A percentile compares a stretch with the other conserved stretches of the same genome.
Evolutionary conservation across 1,284 basidiomycete species (phyloP).

Genomic region (Irpex sp.): DNA sequence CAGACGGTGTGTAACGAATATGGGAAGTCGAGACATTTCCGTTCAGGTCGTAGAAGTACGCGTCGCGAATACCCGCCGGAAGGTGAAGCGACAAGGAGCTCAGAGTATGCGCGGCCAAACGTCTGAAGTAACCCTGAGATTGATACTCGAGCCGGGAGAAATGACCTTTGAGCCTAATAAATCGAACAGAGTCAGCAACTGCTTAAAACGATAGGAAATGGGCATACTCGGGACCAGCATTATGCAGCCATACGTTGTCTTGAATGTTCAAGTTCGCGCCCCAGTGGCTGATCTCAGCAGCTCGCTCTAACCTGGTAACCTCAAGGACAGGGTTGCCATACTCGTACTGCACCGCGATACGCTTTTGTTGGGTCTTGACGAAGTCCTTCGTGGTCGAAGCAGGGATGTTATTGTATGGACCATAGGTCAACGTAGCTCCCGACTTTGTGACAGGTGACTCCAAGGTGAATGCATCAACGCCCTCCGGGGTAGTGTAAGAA

Average conservation of each 20-base stretch:
- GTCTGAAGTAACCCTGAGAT: slow-evolving; percentile 62
- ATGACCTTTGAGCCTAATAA: slow-evolving; percentile 81
- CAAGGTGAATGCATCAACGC: slow-evolving; percentile 48
- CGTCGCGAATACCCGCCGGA: slow-evolving; percentile 73
- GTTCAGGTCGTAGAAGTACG: slow-evolving; percentile 87
- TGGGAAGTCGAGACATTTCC: slow-evolving; percentile 97
- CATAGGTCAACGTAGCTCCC: slow-evolving; percentile 80
- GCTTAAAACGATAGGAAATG: not conserved
- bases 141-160: slow-evolving; percentile 93
- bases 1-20: slow-evolving; percentile 64
- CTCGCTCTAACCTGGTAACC: slow-evolving; percentile 66
- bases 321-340: slow-evolving; percentile 79
- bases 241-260: slow-evolving; percentile 81
- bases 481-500: slow-evolving; percentile 61
- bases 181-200: not conserved
- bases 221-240: slow-evolving; percentile 82
- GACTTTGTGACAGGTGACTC: slow-evolving; percentile 66
- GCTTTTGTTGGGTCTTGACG: slow-evolving; percentile 54
- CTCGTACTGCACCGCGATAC: slow-evolving; percentile 74
- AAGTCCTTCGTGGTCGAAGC: slow-evolving; percentile 55
- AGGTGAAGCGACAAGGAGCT: slow-evolving; percentile 68
- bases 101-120: slow-evolving; percentile 64
- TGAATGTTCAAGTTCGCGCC: slow-evolving; percentile 91
- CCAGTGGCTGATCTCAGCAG: slow-evolving; percentile 95
- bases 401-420: slow-evolving; percentile 76